Base-by-base conservation (phyloP, 169 alveolate genomes). In the Babesia ovata region DNA sequence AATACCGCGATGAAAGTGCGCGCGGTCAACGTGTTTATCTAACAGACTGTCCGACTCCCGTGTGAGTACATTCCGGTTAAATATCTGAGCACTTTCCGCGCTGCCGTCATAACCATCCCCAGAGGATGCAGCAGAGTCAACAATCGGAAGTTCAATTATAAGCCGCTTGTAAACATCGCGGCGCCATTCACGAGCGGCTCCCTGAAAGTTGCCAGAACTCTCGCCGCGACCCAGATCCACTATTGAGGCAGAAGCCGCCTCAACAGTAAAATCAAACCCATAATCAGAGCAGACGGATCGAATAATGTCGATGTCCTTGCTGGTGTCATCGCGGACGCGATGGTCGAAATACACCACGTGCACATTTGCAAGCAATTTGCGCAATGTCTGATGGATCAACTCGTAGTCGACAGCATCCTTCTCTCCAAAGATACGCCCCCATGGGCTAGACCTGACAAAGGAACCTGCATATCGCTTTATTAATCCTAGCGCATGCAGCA, bases 271-370 rank as follows among this genome's bases (percentile, higher is more conserved):
- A 21, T 72, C 28, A 28, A 82, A 74, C 6, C 75, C 69, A 48
- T 74, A 82, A 24, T 52, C 26, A 14, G 75, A 66, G 22, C 89
- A 82, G 21, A 76, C 86, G 11, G 50, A 62, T 16, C 60, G 57
- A 13, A 82, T 54, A 22, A 72, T 72, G 21, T 71, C 53, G 14
- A 72, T 60, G 56, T 82, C 89, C 60, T 39, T 57, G 4, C 70
- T 82, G 16, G 75, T 58, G 59, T 75, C 86, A 22, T 52, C 66
- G 33, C 89, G 61, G 11, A 42, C 57, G 29, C 56, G 33, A 28
- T 82, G 89, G 76, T 82, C 67, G 28, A 82, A 72, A 44, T 82
- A 75, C 19, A 82, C 88, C 12, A 82, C 89, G 57, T 74, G 57
- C 26, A 66, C n/a, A 49, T 72, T 82, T 12, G 56, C 52, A 17